A percentile compares a stretch with the other conserved stretches of the same genome.
Evolutionary conservation across 2,329 filamentous ascomycete genomes (phyloP).

Genomic region (Coniella vitis): DNA sequence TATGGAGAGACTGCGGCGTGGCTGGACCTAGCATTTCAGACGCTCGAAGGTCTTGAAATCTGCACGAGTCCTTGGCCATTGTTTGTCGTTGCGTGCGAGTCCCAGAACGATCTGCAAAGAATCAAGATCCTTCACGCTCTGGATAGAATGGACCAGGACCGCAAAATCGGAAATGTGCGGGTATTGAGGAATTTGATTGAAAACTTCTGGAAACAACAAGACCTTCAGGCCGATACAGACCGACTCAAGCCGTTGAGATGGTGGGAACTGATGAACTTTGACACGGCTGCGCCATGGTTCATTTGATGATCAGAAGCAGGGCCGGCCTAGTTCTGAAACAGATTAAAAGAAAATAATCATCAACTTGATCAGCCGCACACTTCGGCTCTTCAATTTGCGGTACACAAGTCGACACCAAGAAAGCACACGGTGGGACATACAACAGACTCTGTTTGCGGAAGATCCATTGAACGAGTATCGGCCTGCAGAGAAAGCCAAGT

Average conservation of each 20-base stretch:
- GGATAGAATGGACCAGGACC: constrained; percentile 34
- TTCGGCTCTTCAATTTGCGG: too few relatives aligned
- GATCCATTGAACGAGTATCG: too few relatives aligned
- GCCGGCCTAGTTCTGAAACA: too few relatives aligned
- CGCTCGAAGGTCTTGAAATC: constrained; percentile 30
- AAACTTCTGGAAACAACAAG: constrained; percentile 38
- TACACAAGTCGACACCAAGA: too few relatives aligned
- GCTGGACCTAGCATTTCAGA: constrained; percentile 29
- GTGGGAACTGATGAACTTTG: constrained; percentile 32
- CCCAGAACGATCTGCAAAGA: constrained; percentile 33
- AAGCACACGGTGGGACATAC: too few relatives aligned
- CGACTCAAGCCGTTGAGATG: constrained; percentile 27
- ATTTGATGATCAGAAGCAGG: constrained; percentile 25
- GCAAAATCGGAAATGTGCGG: constrained; percentile 38
- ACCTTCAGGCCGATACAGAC: constrained; percentile 29
- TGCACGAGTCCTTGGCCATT: constrained; percentile 44
- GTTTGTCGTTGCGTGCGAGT: constrained; percentile 40
- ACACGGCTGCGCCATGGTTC: constrained; percentile 28
- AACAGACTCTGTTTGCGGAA: too few relatives aligned
- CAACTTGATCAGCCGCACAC: too few relatives aligned
- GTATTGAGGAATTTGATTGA: constrained; percentile 37
- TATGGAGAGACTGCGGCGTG: constrained; percentile 23
- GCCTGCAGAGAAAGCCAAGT: too few relatives aligned
- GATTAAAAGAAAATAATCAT: too few relatives aligned
- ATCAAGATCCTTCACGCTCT: constrained; percentile 33